Conservation (phyloP, 2,329 filamentous ascomycete species). For the Penicillium janthinellum region DNA sequence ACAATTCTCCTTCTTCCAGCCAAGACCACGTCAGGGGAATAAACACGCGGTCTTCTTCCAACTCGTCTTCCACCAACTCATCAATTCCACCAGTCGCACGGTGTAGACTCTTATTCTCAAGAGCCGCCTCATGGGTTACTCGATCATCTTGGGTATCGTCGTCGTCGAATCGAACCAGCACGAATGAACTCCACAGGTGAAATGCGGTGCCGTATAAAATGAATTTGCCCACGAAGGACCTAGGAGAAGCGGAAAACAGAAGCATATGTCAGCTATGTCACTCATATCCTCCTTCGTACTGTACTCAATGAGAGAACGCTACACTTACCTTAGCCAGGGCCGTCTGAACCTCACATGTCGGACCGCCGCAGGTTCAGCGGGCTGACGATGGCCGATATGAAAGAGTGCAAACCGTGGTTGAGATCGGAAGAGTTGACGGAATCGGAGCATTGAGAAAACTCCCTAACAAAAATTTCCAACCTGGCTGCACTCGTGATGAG, state of each 20-base stretch:
- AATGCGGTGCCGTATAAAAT: slow-evolving; percentile 37
- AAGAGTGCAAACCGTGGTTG: slow-evolving; percentile 25
- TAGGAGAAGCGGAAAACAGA: slow-evolving; percentile 8
- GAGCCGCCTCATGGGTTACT: slow-evolving; percentile 9
- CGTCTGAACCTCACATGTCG: slow-evolving; percentile 38
- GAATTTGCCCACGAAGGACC: slow-evolving; percentile 33
- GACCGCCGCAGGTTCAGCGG: slow-evolving; percentile 25
- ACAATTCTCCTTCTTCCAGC: slow-evolving; percentile 33
- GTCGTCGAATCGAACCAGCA: slow-evolving; percentile 35
- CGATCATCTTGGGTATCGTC: slow-evolving; percentile 27
- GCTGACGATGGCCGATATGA: slow-evolving; percentile 24
- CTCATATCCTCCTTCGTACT: background rate
- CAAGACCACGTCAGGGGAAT: slow-evolving; percentile 62
- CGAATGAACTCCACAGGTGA: slow-evolving; percentile 37
- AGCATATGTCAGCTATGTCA: background rate
- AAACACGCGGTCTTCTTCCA: slow-evolving; percentile 54
- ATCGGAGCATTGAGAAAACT: slow-evolving; percentile 36
- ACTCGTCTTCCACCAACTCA: slow-evolving; percentile 15
- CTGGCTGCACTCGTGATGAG: background rate
- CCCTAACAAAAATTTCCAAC: slow-evolving; percentile 10
- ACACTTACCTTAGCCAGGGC: slow-evolving; percentile 39
- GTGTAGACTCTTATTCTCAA: slow-evolving; percentile 3
- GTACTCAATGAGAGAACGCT: background rate
- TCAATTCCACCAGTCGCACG: slow-evolving; percentile 5
- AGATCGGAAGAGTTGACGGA: slow-evolving; percentile 33